Evolutionary conservation across 768 basidiomycete species (phyloP).

Genomic region (Pleurotus ostreatus): DNA sequence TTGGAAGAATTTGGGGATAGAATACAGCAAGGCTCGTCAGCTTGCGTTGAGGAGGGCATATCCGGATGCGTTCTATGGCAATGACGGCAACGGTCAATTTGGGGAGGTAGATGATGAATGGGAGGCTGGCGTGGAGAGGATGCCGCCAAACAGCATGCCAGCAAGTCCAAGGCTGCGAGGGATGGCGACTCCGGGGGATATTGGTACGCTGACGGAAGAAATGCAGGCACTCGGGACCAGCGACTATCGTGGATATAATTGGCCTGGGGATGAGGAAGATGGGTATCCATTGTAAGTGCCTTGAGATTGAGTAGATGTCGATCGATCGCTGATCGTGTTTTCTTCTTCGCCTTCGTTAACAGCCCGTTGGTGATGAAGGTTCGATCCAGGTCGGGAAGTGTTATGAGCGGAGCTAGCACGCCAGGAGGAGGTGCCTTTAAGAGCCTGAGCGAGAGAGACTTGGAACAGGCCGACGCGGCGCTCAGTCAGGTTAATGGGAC

Average conservation of each 20-base stretch:
- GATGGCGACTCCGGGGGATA: constrained; percentile 87
- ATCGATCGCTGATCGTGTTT: no score
- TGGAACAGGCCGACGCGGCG: constrained; percentile 84
- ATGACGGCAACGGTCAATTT: constrained; percentile 40
- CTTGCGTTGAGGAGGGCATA: constrained; percentile 90
- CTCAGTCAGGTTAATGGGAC: constrained; percentile 54
- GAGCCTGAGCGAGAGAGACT: constrained; percentile 83
- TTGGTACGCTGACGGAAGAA: constrained; percentile 89
- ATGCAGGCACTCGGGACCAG: constrained; percentile 88
- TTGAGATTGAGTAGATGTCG: constrained; percentile 7
- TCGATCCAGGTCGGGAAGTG: constrained; percentile 75
- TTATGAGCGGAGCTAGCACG: constrained; percentile 69
- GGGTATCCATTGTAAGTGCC: constrained; percentile 79
- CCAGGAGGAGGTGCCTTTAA: constrained; percentile 80
- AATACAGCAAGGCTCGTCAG: constrained; percentile 94
- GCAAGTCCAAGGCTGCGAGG: constrained; percentile 86
- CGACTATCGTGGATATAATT: constrained; percentile 73
- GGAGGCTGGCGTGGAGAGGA: constrained; percentile 60
- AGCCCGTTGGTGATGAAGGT: constrained; percentile 91
- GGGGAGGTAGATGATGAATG: constrained; percentile 43
- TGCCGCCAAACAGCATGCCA: constrained; percentile 74
- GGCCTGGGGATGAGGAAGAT: constrained; percentile 62
- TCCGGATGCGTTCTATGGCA: constrained; percentile 84
- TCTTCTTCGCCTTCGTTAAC: constrained; percentile 2
- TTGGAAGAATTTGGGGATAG: constrained; percentile 97